A percentile compares a stretch with the other conserved stretches of the same genome.
Conservation (phyloP, 805 yeast species). For the Wickerhamomyces queroliae region DNA sequence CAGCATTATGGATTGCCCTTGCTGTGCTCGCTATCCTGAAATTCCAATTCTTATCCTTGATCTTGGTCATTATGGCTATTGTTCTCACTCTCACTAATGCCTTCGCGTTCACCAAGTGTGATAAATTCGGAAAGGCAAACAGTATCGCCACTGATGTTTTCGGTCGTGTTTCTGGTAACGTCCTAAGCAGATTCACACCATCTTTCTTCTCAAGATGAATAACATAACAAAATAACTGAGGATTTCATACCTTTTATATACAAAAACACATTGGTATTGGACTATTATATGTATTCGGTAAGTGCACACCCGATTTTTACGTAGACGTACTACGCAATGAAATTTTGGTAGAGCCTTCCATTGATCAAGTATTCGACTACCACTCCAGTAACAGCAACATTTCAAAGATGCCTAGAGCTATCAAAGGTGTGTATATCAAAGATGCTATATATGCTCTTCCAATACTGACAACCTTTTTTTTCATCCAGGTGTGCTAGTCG, state of each 20-base stretch:
- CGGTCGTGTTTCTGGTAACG: constrained; percentile 42
- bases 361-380: not conserved
- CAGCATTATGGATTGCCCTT: constrained; percentile 67
- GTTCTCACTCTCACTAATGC: constrained; percentile 76
- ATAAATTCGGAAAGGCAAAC: constrained; percentile 84
- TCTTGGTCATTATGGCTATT: constrained; percentile 61
- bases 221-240: too few relatives aligned
- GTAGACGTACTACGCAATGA: too few relatives aligned
- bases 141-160: constrained; percentile 53
- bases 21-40: constrained; percentile 76
- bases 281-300: too few relatives aligned
- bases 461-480: constrained; percentile 18
- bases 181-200: constrained; percentile 41
- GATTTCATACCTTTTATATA: too few relatives aligned
- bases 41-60: constrained; percentile 62
- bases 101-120: constrained; percentile 87
- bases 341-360: too few relatives aligned
- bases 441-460: constrained; percentile 22
- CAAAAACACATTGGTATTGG: too few relatives aligned
- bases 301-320: too few relatives aligned
- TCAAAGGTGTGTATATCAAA: constrained; percentile 35
- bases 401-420: constrained; percentile 42
- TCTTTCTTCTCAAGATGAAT: constrained; percentile 8
- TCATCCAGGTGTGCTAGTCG: constrained; percentile 33
- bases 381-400: not conserved